These are phyloP conservation scores for Wickerhamomyces tratensis DNA, from an alignment of 805 yeast species.

Conservation along the genomic window DNA sequence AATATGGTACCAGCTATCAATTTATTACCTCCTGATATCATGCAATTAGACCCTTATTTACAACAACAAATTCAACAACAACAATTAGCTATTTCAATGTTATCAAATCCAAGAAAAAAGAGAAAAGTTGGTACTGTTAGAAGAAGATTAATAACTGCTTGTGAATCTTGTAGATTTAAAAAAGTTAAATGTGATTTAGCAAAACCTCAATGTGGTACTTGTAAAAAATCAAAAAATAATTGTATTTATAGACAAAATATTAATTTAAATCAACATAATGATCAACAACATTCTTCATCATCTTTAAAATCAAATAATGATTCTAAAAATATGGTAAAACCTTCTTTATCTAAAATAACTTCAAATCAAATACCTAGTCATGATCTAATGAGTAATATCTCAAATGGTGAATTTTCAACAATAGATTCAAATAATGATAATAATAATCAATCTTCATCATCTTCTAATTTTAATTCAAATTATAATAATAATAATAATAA, in stretches of 20 bases:
- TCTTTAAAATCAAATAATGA: no score
- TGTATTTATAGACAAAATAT: conserved; percentile 11
- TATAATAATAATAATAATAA: no score
- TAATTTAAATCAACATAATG: no score
- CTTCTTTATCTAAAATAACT: no score
- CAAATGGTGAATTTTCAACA: no score
- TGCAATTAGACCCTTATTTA: neutral
- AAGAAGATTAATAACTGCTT: conserved; percentile 21
- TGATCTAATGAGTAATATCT: no score
- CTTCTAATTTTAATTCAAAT: no score
- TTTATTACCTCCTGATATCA: neutral
- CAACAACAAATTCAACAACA: neutral
- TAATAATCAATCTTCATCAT: no score
- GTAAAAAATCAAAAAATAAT: conserved; percentile 13
- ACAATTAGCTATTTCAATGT: neutral
- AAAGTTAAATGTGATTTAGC: conserved; percentile 39
- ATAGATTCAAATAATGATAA: no score
- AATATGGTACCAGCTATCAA: neutral
- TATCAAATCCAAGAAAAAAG: neutral
- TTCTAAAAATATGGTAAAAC: neutral
- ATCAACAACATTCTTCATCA: no score
- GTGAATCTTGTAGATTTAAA: conserved; percentile 30
- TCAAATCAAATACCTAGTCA: neutral
- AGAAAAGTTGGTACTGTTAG: neutral
- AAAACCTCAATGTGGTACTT: conserved; percentile 36